Evolutionary conservation across 2,329 filamentous ascomycete species (phyloP).

Genomic region (Neonectria sp.): DNA sequence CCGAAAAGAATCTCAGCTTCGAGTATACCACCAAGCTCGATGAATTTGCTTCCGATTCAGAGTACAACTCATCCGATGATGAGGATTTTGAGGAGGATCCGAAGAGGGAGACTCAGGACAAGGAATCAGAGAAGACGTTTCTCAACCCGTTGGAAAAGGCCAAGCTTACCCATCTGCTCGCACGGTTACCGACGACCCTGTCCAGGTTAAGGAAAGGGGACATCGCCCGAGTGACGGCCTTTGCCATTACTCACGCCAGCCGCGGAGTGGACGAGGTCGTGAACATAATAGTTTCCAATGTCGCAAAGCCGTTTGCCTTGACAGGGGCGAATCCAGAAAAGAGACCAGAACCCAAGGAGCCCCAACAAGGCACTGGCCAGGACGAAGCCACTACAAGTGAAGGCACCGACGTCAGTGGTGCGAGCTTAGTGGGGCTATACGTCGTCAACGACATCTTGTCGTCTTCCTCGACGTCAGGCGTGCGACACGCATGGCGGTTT

Average conservation of each 20-base stretch:
- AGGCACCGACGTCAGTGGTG: constrained; percentile 74
- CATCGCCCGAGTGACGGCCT: constrained; percentile 86
- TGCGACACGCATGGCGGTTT: constrained; percentile 90
- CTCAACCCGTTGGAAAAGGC: constrained; percentile 88
- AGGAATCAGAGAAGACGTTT: constrained; percentile 72
- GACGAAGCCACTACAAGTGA: constrained; percentile 59
- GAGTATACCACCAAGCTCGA: constrained; percentile 84
- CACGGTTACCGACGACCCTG: constrained; percentile 83
- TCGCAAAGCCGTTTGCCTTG: constrained; percentile 82
- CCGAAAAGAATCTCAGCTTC: constrained; percentile 80
- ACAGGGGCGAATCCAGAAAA: constrained; percentile 78
- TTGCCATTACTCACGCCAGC: constrained; percentile 90
- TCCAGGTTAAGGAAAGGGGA: constrained; percentile 86
- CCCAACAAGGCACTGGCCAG: constrained; percentile 43
- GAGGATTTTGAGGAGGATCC: constrained; percentile 78
- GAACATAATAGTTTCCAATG: constrained; percentile 87
- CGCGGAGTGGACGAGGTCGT: constrained; percentile 92
- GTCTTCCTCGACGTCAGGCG: constrained; percentile 80
- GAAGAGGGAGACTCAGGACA: constrained; percentile 61
- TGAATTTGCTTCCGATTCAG: constrained; percentile 86
- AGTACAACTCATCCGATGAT: constrained; percentile 90
- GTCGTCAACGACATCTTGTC: constrained; percentile 84
- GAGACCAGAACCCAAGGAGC: constrained; percentile 55
- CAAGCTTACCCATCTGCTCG: constrained; percentile 87
- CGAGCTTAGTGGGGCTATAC: constrained; percentile 87